Conservation (phyloP, 768 basidiomycete genomes). For the Cystofilobasidium macerans region DNA sequence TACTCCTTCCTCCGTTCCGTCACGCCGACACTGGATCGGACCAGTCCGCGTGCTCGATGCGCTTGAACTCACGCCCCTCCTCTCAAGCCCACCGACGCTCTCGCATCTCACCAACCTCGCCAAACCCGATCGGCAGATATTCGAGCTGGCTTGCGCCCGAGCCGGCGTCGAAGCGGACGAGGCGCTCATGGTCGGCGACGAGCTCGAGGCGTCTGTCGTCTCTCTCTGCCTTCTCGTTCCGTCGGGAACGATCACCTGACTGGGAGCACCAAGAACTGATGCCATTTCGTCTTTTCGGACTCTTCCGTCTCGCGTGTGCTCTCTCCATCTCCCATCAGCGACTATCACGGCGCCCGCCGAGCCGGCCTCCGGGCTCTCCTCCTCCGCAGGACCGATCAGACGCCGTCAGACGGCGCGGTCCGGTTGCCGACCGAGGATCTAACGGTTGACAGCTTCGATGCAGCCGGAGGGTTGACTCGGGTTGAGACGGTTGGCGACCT, state of each 20-base stretch:
- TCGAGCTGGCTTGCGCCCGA: background rate
- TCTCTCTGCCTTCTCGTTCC: background rate
- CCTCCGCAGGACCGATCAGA: slow-evolving; percentile 8
- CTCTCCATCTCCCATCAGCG: background rate
- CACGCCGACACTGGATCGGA: background rate
- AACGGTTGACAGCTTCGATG: background rate
- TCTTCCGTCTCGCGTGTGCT: no score
- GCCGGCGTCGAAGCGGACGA: background rate
- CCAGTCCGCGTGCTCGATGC: slow-evolving; percentile 20
- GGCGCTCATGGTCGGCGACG: slow-evolving; percentile 20
- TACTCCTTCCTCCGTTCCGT: background rate
- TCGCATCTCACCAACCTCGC: slow-evolving; percentile 10
- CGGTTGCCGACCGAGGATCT: background rate
- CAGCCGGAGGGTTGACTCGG: no score
- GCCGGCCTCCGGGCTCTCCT: slow-evolving; percentile 16
- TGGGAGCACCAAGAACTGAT: no score
- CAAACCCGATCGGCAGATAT: slow-evolving; percentile 18
- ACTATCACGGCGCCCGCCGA: slow-evolving; percentile 4
- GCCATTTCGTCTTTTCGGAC: no score
- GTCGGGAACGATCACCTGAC: no score
- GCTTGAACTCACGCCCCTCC: slow-evolving; percentile 5
- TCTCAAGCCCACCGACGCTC: slow-evolving; percentile 19
- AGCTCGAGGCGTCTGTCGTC: slow-evolving; percentile 14
- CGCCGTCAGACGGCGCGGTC: slow-evolving; percentile 10
- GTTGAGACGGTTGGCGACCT: no score